Evolutionary conservation across 192 early-diverging fungal species (phyloP), one percentile per base, ranked within the genome.

Genomic region (Powellomyces hirtus): DNA sequence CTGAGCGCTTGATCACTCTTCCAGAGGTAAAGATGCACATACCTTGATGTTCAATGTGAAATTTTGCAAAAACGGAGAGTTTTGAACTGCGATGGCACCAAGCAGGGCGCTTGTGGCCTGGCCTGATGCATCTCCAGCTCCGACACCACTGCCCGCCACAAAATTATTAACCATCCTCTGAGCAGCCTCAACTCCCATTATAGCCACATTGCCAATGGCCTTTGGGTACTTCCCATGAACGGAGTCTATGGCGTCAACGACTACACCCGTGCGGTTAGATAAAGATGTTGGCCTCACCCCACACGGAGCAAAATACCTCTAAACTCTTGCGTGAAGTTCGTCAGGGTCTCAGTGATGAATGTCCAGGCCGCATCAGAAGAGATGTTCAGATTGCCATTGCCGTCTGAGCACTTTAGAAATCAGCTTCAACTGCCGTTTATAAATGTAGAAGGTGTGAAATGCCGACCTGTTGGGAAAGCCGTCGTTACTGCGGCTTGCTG

Each of bases 141-240:
- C 36, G 22, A n/a, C n/a, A 51, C 40, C 40, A 4, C 20, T 51
- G 7, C 37, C 35, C 36, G 31, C 35, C 14, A 66, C 22, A 6
- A 38, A 38, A 20, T 37, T 11, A 24, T 59, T 34, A 24, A 64
- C 45, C 59, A 64, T 24, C 14, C 4, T 60, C 40, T 71, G 64
- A 8, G 61, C 26, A 0, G 62, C 42, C 5, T 57, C 53, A 2
- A 33, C 22, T 26, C 71, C 70, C 61, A 76, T 66, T 2, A 76
- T 51, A 14, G 59, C 64, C 10, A 76, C 64, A 61, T 76, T 76
- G 24, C 75, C 75, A 10, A 76, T 38, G 4, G 52, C 37, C 8
- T 46, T 37, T 6, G 75, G 75, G 35, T 68, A 76, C 58, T 72
- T 76, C 13, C 75, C 75, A 50, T 67, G 59, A 4, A 59, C 38